A percentile compares a stretch with the other conserved stretches of the same genome.
These are phyloP conservation scores for Xylariaceae sp. DNA, from an alignment of 2,329 filamentous ascomycete genomes.

Conservation along the genomic window DNA sequence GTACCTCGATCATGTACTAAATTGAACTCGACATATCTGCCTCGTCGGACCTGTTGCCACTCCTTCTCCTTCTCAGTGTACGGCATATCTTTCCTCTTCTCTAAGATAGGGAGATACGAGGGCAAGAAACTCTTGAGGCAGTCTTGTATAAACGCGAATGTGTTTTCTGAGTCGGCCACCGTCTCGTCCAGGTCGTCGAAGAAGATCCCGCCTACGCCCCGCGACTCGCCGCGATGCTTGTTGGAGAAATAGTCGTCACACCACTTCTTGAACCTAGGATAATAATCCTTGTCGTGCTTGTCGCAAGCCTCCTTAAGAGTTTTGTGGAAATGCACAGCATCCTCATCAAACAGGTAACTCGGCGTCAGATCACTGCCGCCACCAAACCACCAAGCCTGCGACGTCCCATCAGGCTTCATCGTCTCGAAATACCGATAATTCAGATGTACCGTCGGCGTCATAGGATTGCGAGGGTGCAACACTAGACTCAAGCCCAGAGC, in stretches of 20 bases:
- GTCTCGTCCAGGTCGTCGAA: slow-evolving; percentile 93
- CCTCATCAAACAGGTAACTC: slow-evolving; percentile 91
- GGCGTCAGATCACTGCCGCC: slow-evolving; percentile 93
- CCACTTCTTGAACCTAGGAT: slow-evolving; percentile 94
- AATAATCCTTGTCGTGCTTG: slow-evolving; percentile 87
- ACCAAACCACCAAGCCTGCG: slow-evolving; percentile 96
- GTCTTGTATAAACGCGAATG: slow-evolving; percentile 85
- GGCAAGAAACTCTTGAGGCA: slow-evolving; percentile 84
- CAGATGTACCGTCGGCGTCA: slow-evolving; percentile 94
- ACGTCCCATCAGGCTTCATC: slow-evolving; percentile 73
- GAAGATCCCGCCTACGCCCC: slow-evolving; percentile 94
- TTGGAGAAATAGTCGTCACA: slow-evolving; percentile 97
- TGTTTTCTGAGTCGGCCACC: slow-evolving; percentile 81
- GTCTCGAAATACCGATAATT: slow-evolving; percentile 99
- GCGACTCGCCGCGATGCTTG: slow-evolving; percentile 81
- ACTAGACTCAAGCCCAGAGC: slow-evolving; percentile 91
- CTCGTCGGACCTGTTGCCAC: slow-evolving; percentile 92
- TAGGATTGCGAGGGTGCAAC: slow-evolving; percentile 88
- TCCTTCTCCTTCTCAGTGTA: slow-evolving; percentile 83
- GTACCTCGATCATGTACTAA: slow-evolving; percentile 95
- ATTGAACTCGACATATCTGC: slow-evolving; percentile 98
- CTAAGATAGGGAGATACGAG: slow-evolving; percentile 83
- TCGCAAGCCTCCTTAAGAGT: slow-evolving; percentile 92
- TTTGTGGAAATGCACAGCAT: slow-evolving; percentile 93
- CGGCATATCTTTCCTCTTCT: slow-evolving; percentile 85